Conservation (phyloP, 768 basidiomycete species). For the Rhizopogon vesiculosus region DNA sequence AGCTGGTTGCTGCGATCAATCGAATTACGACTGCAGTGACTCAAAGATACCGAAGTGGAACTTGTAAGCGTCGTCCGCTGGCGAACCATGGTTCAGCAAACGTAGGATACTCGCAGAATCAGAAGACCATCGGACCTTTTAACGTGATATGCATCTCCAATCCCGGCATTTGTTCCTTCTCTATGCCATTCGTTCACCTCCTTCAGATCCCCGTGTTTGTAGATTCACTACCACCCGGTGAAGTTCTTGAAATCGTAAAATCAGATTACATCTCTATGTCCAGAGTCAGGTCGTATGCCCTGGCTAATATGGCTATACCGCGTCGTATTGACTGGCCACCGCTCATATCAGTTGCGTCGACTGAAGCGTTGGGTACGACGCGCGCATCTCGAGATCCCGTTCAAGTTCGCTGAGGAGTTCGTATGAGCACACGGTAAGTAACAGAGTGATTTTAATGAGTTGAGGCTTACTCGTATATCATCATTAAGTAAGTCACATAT, state of each 20-base stretch:
- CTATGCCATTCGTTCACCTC: conserved; percentile 63
- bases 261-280: conserved; percentile 40
- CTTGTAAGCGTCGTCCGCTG: conserved; percentile 22
- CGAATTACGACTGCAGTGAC: too few species aligned
- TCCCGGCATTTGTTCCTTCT: conserved; percentile 33
- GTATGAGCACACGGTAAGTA: neutral
- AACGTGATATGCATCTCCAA: conserved; percentile 14
- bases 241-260: conserved; percentile 66
- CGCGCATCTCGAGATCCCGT: conserved; percentile 53
- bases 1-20: conserved; percentile 14
- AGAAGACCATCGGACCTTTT: conserved; percentile 19
- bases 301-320: conserved; percentile 36
- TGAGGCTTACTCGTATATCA: conserved; percentile 65
- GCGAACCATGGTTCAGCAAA: neutral
- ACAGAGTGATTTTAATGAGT: neutral
- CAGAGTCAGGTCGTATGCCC: conserved; percentile 60
- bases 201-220: conserved; percentile 59
- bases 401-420: conserved; percentile 45
- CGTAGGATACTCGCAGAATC: too few species aligned
- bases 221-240: conserved; percentile 37
- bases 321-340: conserved; percentile 71
- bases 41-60: too few species aligned
- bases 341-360: conserved; percentile 74
- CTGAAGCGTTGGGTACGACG: conserved; percentile 55
- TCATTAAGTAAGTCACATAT: conserved; percentile 67